Conservation (phyloP, 768 basidiomycete genomes). For the Vishniacozyma victoriae region DNA sequence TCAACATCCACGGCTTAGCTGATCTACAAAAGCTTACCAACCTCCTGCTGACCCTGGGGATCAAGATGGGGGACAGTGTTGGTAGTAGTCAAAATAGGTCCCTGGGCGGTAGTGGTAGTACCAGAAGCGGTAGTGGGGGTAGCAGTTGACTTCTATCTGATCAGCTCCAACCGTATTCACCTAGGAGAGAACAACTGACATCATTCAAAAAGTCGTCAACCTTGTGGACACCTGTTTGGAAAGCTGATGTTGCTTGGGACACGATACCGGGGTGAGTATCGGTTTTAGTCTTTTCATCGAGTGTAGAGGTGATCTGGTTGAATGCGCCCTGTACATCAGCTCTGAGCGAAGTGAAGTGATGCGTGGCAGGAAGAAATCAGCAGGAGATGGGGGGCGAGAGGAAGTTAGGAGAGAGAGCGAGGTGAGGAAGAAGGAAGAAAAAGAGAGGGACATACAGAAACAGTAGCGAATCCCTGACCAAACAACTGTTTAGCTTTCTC, state of each 20-base stretch:
- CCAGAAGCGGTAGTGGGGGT: background rate
- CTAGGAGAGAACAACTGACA: conserved; percentile 20
- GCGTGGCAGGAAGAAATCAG: no score
- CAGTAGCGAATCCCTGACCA: conserved; percentile 17
- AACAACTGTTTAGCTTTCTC: conserved; percentile 28
- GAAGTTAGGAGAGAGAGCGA: no score
- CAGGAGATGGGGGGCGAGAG: no score
- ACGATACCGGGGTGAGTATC: conserved; percentile 39
- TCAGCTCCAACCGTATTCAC: no score
- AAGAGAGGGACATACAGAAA: conserved; percentile 35
- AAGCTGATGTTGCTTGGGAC: conserved; percentile 32
- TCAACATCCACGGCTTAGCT: no score
- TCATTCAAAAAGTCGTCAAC: conserved; percentile 32
- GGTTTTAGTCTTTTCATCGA: conserved; percentile 41
- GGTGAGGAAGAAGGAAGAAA: no score
- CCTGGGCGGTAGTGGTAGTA: background rate
- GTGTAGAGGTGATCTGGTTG: conserved; percentile 33
- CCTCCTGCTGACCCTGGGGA: no score
- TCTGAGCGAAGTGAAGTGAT: background rate
- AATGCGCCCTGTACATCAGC: conserved; percentile 15
- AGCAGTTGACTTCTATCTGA: no score
- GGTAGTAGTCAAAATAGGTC: conserved; percentile 32
- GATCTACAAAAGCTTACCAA: no score
- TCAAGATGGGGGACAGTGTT: conserved; percentile 36
- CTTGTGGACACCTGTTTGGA: conserved; percentile 30